Evolutionary conservation across 345 rosid genomes (phyloP).

Genomic region (Salix viminalis): DNA sequence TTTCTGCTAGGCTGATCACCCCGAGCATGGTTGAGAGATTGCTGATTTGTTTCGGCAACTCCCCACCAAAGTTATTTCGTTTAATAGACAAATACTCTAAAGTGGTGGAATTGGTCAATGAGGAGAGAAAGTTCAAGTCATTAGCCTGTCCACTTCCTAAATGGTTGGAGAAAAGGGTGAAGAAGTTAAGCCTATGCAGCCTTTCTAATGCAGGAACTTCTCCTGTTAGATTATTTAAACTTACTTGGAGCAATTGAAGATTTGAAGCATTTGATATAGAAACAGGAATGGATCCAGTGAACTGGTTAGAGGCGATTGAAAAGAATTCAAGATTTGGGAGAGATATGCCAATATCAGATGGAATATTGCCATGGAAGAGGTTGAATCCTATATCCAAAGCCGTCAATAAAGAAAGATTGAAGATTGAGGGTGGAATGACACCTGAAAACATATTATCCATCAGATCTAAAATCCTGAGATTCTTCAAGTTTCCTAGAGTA

Average conservation of each 20-base stretch:
- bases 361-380: constrained; percentile 20
- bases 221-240: not conserved
- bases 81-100: not conserved
- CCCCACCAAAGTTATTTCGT: not conserved
- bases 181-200: not conserved
- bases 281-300: not conserved
- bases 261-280: constrained; percentile 12
- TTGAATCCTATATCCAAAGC: not conserved
- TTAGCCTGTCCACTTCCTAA: not conserved
- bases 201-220: not conserved
- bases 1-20: not conserved
- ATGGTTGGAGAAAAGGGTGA: not conserved
- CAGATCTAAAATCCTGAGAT: not conserved
- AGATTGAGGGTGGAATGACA: constrained; percentile 13
- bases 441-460: constrained; percentile 11
- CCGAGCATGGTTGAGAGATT: constrained; percentile 16
- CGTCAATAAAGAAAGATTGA: constrained; percentile 18
- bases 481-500: constrained; percentile 12
- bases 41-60: not conserved
- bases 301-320: not conserved
- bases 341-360: constrained; percentile 4
- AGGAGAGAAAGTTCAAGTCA: constrained; percentile 8
- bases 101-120: constrained; percentile 1
- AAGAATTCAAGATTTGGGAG: constrained; percentile 5
- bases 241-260: not conserved